These are phyloP conservation scores for Phytophthora europaea DNA, from an alignment of 352 stramenopile genomes.

Conservation along the genomic window DNA sequence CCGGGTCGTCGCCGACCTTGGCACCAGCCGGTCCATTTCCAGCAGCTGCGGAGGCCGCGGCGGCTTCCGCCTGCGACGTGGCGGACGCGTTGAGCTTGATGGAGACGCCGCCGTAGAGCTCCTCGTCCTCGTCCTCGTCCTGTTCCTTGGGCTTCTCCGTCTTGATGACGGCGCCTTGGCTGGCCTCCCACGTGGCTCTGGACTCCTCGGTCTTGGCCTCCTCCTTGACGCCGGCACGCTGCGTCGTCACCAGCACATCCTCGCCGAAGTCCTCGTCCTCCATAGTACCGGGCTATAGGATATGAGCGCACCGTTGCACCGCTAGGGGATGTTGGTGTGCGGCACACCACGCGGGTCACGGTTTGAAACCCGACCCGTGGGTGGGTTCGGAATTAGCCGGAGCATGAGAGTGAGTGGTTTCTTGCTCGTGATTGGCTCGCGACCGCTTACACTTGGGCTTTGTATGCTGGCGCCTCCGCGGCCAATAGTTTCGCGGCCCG, in stretches of 20 bases:
- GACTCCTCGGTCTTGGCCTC: conserved; percentile 42
- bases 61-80: conserved; percentile 36
- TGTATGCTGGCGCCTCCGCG: conserved; percentile 79
- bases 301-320: conserved; percentile 1
- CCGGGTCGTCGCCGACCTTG: conserved; percentile 29
- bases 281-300: conserved; percentile 14
- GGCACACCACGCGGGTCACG: background rate
- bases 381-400: conserved; percentile 15
- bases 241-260: conserved; percentile 71
- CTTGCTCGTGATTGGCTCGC: conserved; percentile 48
- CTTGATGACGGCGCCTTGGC: conserved; percentile 3
- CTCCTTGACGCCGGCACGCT: conserved; percentile 32
- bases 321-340: conserved; percentile 4
- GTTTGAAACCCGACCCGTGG: background rate
- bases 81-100: conserved; percentile 68
- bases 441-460: conserved; percentile 51
- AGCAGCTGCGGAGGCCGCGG: conserved; percentile 14
- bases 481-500: conserved; percentile 80
- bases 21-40: background rate
- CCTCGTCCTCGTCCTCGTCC: conserved; percentile 78
- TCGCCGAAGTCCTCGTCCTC: conserved; percentile 88
- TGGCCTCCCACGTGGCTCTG: conserved; percentile 36
- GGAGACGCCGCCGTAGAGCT: conserved; percentile 83
- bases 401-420: background rate
- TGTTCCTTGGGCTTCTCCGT: conserved; percentile 29